Percentiles rank a stretch among this genome's conserved stretches.
phyloP scores from a whole-genome alignment of 371 early-diverging fungal genomes.

The Syncephalis plumigaleata region DNA sequence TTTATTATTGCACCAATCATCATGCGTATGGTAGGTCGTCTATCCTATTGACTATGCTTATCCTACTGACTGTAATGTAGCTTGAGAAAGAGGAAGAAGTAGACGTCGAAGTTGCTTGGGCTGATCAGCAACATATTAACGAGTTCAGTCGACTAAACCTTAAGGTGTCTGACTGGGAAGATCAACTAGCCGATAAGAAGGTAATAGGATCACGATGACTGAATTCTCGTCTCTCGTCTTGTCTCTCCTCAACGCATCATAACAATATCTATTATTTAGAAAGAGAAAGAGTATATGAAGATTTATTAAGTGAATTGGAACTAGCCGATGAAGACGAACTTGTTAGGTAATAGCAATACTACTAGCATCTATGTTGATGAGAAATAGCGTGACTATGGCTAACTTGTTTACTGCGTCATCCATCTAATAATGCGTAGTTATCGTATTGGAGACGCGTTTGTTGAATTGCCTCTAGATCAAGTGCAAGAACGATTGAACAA shows the following conservation, averaged over 20 bases:
- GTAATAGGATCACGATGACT: too few species aligned
- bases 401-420: too few species aligned
- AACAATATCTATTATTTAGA: conserved; percentile 10
- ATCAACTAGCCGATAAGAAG: conserved; percentile 60
- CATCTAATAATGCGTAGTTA: too few species aligned
- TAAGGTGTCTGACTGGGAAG: conserved; percentile 60
- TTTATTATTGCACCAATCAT: too few species aligned
- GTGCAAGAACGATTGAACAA: conserved; percentile 50
- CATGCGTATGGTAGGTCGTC: too few species aligned
- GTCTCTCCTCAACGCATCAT: background rate
- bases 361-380: too few species aligned
- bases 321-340: conserved; percentile 82
- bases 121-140: conserved; percentile 91
- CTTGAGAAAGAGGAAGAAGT: conserved; percentile 60
- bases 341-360: conserved; percentile 19
- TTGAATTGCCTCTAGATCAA: conserved; percentile 51
- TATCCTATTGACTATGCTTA: too few species aligned
- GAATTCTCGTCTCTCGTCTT: background rate
- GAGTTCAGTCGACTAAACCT: conserved; percentile 72
- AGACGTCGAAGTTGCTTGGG: conserved; percentile 83
- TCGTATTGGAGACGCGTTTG: conserved; percentile 79
- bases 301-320: conserved; percentile 77
- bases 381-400: too few species aligned
- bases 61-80: too few species aligned
- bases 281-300: conserved; percentile 89